A percentile compares a stretch with the other conserved stretches of the same genome.
phyloP scores from a whole-genome alignment of 805 yeast genomes.

The Saccharomycopsis sp. region DNA sequence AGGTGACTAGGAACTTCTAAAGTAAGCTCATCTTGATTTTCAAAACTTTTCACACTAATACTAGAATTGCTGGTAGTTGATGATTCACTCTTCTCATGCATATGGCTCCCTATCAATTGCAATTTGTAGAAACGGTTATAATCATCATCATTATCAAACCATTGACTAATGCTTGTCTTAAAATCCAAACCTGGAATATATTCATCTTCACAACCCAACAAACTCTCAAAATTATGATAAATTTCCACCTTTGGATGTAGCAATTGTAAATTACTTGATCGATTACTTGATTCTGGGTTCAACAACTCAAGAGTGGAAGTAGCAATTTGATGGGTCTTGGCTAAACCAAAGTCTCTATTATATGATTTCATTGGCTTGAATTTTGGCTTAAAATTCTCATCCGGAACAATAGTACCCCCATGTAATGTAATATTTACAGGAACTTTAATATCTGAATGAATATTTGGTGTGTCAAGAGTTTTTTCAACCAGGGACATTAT shows the following conservation, averaged over 20 bases:
- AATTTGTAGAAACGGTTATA: constrained; percentile 14
- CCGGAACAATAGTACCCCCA: constrained; percentile 23
- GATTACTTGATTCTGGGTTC: constrained; percentile 5
- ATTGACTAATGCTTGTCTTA: constrained; percentile 23
- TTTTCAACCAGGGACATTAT: no score
- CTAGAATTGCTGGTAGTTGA: constrained; percentile 5
- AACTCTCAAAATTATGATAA: constrained; percentile 17
- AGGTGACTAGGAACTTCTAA: constrained; percentile 16
- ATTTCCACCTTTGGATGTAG: constrained; percentile 20
- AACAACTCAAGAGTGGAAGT: constrained; percentile 19
- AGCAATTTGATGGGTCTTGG: constrained; percentile 23
- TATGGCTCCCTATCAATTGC: constrained; percentile 17
- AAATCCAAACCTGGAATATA: constrained; percentile 69
- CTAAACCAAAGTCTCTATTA: constrained; percentile 16
- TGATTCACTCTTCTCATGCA: constrained; percentile 8
- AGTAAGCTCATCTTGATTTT: constrained; percentile 14
- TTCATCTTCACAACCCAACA: constrained; percentile 63
- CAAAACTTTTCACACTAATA: constrained; percentile 10
- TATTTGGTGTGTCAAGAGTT: background rate
- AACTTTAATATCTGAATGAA: background rate
- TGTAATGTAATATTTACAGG: constrained; percentile 17
- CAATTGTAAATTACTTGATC: background rate
- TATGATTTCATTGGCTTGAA: constrained; percentile 12
- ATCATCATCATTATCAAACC: constrained; percentile 18
- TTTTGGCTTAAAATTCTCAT: constrained; percentile 17